Conservation (phyloP, 148 eudicot species). For the Polygonum aviculare region DNA sequence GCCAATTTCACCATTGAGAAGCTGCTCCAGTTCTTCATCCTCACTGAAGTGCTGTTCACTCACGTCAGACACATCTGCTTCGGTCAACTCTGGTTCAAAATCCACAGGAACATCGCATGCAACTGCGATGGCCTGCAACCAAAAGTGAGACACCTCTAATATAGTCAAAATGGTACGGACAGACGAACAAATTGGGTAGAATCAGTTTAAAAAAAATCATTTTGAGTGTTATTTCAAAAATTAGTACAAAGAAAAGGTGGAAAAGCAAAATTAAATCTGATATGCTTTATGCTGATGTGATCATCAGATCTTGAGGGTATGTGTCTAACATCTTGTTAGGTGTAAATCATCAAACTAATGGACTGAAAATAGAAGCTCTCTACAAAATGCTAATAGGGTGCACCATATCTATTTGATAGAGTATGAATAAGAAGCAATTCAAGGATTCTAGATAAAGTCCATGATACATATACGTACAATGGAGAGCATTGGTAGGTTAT, state of each 20-base stretch:
- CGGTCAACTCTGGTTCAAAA: conserved; percentile 33
- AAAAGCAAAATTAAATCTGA: neutral
- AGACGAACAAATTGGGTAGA: neutral
- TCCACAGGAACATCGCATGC: conserved; percentile 51
- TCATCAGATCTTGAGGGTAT: neutral
- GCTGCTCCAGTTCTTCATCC: conserved; percentile 81
- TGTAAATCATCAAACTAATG: neutral
- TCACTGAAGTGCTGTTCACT: conserved; percentile 44
- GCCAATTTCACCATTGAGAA: conserved; percentile 61
- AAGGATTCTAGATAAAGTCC: neutral
- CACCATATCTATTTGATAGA: neutral
- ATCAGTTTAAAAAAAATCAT: neutral
- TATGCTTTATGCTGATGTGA: neutral
- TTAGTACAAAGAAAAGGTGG: neutral
- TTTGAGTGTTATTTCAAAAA: neutral
- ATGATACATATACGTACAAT: neutral
- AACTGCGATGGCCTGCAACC: conserved; percentile 57
- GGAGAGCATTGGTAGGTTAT: neutral
- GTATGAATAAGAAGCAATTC: neutral
- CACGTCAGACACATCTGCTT: conserved; percentile 45
- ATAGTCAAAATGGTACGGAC: neutral
- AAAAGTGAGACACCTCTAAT: neutral
- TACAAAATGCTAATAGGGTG: neutral
- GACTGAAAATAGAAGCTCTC: neutral
- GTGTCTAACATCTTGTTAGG: neutral